phyloP scores from a whole-genome alignment of 345 rosid genomes.

The Cardiospermum halicacabum region DNA sequence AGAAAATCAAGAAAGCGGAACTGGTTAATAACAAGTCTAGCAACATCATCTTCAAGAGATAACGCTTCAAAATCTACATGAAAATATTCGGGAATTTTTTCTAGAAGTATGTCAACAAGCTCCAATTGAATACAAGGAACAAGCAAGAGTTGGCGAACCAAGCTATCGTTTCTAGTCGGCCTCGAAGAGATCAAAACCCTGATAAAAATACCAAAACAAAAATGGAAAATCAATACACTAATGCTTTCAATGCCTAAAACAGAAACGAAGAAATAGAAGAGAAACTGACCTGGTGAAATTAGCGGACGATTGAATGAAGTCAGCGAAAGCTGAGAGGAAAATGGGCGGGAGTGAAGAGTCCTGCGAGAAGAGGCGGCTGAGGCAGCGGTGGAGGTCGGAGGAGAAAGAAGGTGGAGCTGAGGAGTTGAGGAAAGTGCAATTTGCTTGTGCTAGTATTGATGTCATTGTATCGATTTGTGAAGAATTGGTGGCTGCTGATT shows the following conservation, averaged over 20 bases:
- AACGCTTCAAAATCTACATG: slow-evolving; percentile 25
- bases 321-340: slow-evolving; percentile 51
- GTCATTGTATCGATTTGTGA: slow-evolving; percentile 45
- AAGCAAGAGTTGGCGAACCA: slow-evolving; percentile 57
- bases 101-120: slow-evolving; percentile 56
- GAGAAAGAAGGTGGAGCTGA: slow-evolving; percentile 67
- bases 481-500: slow-evolving; percentile 25
- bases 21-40: slow-evolving; percentile 64
- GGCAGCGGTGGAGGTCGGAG: slow-evolving; percentile 65
- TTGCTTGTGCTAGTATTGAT: slow-evolving; percentile 63
- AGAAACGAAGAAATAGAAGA: too few relatives aligned
- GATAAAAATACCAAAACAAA: too few relatives aligned
- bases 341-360: slow-evolving; percentile 30
- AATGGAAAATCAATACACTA: too few relatives aligned
- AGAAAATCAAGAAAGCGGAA: slow-evolving; percentile 81
- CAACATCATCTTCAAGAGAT: slow-evolving; percentile 60
- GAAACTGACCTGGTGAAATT: slow-evolving; percentile 50
- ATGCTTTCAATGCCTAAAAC: too few relatives aligned
- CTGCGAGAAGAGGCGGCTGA: slow-evolving; percentile 42
- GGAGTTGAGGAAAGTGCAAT: slow-evolving; percentile 60
- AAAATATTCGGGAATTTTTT: slow-evolving; percentile 78
- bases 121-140: slow-evolving; percentile 65
- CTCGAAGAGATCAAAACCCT: slow-evolving; percentile 50
- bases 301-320: slow-evolving; percentile 42
- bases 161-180: slow-evolving; percentile 39